Conservation (phyloP, 2,329 filamentous ascomycete genomes). For the Westerdykella aurantiaca region DNA sequence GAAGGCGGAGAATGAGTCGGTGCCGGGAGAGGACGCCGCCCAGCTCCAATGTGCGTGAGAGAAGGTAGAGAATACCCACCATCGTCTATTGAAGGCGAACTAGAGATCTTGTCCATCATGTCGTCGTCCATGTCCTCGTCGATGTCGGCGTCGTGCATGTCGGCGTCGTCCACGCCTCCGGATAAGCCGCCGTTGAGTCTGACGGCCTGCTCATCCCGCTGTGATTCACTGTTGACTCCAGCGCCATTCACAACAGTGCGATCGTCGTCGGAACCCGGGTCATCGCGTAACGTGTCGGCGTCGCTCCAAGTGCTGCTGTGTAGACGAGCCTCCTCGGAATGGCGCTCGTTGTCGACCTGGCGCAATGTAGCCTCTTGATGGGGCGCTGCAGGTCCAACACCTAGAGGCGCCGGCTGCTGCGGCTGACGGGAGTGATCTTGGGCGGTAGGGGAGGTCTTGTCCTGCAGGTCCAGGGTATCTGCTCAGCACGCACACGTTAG, state of each 20-base stretch:
- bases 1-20: constrained; percentile 19
- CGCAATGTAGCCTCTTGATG: constrained; percentile 83
- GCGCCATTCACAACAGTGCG: constrained; percentile 18
- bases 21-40: constrained; percentile 32
- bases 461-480: constrained; percentile 96
- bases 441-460: constrained; percentile 73
- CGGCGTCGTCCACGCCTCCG: constrained; percentile 42
- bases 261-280: constrained; percentile 58
- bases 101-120: constrained; percentile 98
- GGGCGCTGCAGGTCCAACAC: constrained; percentile 56
- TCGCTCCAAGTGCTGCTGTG: constrained; percentile 49
- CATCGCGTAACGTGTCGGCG: constrained; percentile 34
- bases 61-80: constrained; percentile 65
- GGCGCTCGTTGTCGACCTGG: constrained; percentile 68
- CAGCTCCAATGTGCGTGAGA: constrained; percentile 34
- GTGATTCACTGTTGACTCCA: constrained; percentile 10
- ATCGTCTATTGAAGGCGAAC: constrained; percentile 97
- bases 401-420: constrained; percentile 47
- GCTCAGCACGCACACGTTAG: constrained; percentile 22
- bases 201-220: constrained; percentile 30
- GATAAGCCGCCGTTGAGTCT: constrained; percentile 32
- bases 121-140: constrained; percentile 78
- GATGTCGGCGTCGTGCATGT: constrained; percentile 58
- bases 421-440: constrained; percentile 66
- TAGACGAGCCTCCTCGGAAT: constrained; percentile 64